Conservation (phyloP, 2,329 filamentous ascomycete genomes). For the Cladorrhinum sp. region DNA sequence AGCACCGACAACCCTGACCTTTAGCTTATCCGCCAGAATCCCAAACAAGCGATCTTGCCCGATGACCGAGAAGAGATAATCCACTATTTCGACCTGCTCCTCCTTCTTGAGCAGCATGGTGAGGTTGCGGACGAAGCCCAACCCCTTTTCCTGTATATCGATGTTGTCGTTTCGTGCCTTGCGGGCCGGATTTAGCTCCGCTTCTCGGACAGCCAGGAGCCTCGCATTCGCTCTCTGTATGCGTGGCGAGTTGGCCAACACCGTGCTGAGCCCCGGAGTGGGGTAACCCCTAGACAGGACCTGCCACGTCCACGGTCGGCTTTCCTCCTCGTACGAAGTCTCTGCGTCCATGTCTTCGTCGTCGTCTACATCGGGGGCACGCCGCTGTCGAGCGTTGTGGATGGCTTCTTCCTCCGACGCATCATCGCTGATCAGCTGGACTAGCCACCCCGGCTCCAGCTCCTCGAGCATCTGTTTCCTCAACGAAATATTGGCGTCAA, state of each 20-base stretch:
- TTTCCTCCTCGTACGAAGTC: slow-evolving; percentile 38
- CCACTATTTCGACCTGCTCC: slow-evolving; percentile 71
- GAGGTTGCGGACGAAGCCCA: slow-evolving; percentile 87
- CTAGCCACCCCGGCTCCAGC: slow-evolving; percentile 74
- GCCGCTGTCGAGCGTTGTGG: slow-evolving; percentile 31
- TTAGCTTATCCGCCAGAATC: slow-evolving; percentile 75
- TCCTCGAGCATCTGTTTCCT: slow-evolving; percentile 77
- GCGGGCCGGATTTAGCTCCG: slow-evolving; percentile 64
- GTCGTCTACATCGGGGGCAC: slow-evolving; percentile 33
- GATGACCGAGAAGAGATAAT: slow-evolving; percentile 73
- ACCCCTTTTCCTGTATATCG: slow-evolving; percentile 83
- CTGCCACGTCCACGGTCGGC: slow-evolving; percentile 23
- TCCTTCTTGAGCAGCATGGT: slow-evolving; percentile 59
- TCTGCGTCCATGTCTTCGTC: slow-evolving; percentile 56
- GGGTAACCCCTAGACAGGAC: slow-evolving; percentile 16
- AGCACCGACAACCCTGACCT: slow-evolving; percentile 55
- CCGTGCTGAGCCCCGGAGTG: not conserved
- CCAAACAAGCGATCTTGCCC: slow-evolving; percentile 77
- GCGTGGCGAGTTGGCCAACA: slow-evolving; percentile 29
- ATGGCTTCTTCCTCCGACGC: slow-evolving; percentile 50
- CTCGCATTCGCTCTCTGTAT: slow-evolving; percentile 50
- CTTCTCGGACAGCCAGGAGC: slow-evolving; percentile 55
- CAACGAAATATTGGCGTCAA: slow-evolving; percentile 65
- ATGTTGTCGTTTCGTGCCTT: slow-evolving; percentile 74
- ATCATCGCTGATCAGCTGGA: slow-evolving; percentile 69